Conservation (phyloP, 768 basidiomycete genomes). For the Exidia glandulosa region DNA sequence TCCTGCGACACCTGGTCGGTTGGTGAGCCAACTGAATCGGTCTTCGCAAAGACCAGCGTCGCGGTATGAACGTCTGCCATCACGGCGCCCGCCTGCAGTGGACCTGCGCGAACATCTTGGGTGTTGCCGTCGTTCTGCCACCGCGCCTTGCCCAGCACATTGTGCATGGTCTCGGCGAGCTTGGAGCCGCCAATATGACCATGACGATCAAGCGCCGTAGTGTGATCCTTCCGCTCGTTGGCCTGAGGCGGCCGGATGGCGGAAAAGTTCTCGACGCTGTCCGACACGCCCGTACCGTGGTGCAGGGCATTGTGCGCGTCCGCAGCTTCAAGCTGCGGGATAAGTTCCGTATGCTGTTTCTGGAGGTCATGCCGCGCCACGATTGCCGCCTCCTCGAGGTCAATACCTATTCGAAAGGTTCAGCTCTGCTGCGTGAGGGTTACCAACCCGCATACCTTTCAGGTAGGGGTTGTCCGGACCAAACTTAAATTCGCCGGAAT, state of each 20-base stretch:
- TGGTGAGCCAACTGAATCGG: neutral
- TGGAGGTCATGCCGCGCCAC: constrained; percentile 25
- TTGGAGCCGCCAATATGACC: neutral
- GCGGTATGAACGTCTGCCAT: neutral
- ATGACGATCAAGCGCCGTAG: neutral
- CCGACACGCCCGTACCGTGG: neutral
- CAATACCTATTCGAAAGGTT: constrained; percentile 17
- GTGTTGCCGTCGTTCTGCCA: neutral
- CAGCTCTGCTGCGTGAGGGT: constrained; percentile 9
- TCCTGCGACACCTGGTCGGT: neutral
- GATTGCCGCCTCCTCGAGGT: constrained; percentile 27
- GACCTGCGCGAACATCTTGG: neutral
- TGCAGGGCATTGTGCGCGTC: neutral
- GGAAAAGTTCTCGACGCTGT: neutral
- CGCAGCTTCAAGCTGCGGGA: neutral
- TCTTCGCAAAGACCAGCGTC: constrained; percentile 1
- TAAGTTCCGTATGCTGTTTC: constrained; percentile 17
- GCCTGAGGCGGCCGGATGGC: neutral
- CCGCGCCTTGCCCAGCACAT: neutral
- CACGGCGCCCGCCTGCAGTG: neutral
- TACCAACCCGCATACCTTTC: constrained; percentile 12
- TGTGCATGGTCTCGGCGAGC: neutral
- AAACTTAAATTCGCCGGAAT: constrained; percentile 30
- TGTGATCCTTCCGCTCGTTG: neutral
- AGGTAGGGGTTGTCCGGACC: constrained; percentile 19